Evolutionary conservation across 2,329 filamentous ascomycete genomes (phyloP).

Genomic region (Gremmenia infestans): DNA sequence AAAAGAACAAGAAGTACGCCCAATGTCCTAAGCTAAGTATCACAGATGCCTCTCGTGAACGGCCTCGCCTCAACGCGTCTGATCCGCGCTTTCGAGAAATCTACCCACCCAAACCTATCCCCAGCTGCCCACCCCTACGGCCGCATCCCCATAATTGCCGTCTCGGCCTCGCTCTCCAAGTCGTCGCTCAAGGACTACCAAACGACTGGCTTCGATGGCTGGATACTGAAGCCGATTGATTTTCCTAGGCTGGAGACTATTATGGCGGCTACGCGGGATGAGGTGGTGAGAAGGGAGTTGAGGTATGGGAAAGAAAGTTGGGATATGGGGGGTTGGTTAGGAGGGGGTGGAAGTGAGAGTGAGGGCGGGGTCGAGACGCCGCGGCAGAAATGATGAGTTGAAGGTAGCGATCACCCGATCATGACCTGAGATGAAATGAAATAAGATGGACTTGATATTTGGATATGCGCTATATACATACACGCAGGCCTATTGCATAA

Average conservation of each 20-base stretch:
- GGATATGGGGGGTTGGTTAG: constrained; percentile 15
- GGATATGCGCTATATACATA: no score
- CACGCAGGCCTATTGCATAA: no score
- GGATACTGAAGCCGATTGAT: constrained; percentile 22
- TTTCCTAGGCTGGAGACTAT: constrained; percentile 17
- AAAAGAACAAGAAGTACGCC: no score
- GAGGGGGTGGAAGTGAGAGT: neutral
- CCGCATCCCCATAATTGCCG: constrained; percentile 19
- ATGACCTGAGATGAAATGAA: no score
- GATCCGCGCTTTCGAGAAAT: constrained; percentile 15
- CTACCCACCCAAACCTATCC: neutral
- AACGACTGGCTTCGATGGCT: constrained; percentile 18
- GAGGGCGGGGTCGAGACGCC: neutral
- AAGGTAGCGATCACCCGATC: no score
- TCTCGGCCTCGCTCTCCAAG: constrained; percentile 19
- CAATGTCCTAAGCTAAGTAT: neutral
- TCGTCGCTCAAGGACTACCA: constrained; percentile 9
- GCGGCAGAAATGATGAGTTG: no score
- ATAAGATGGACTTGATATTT: no score
- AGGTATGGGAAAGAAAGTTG: constrained; percentile 13
- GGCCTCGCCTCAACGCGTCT: constrained; percentile 14
- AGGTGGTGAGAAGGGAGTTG: constrained; percentile 8
- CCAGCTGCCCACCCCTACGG: constrained; percentile 2
- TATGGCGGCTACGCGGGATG: constrained; percentile 12
- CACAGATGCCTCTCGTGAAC: constrained; percentile 20